These are phyloP conservation scores for Diplodia sapinea DNA, from an alignment of 2,329 filamentous ascomycete species.

Conservation along the genomic window DNA sequence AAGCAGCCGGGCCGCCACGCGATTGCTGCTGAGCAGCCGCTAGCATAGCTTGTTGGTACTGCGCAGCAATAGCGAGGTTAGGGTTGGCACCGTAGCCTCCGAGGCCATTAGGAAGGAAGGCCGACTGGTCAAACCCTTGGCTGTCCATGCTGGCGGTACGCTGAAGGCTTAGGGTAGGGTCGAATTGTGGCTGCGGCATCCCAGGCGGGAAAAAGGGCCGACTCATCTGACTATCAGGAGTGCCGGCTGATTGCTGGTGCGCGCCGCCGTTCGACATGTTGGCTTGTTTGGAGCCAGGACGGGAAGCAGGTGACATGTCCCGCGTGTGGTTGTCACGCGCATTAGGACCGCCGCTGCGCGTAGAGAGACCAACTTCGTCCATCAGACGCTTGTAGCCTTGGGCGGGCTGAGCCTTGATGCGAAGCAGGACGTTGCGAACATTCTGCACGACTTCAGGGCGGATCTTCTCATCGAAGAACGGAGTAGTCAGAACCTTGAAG, in stretches of 20 bases:
- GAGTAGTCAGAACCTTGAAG: slow-evolving; percentile 97
- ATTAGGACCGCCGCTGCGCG: slow-evolving; percentile 51
- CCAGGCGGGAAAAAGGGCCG: slow-evolving; percentile 45
- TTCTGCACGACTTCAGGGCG: slow-evolving; percentile 88
- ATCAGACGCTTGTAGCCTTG: slow-evolving; percentile 98
- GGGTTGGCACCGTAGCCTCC: slow-evolving; percentile 41
- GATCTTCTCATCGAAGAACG: slow-evolving; percentile 93
- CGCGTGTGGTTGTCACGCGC: slow-evolving; percentile 36
- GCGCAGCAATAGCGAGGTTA: slow-evolving; percentile 39
- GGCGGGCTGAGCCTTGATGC: slow-evolving; percentile 89
- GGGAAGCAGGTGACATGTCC: slow-evolving; percentile 44
- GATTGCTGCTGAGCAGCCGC: slow-evolving; percentile 43
- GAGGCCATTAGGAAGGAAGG: slow-evolving; percentile 47
- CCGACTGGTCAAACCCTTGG: slow-evolving; percentile 51
- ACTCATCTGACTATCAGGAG: slow-evolving; percentile 38
- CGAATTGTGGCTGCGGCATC: slow-evolving; percentile 44
- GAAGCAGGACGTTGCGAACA: slow-evolving; percentile 84
- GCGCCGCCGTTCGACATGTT: slow-evolving; percentile 34
- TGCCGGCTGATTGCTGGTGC: slow-evolving; percentile 17
- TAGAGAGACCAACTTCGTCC: slow-evolving; percentile 94
- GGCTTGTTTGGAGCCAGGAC: slow-evolving; percentile 46
- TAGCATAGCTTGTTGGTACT: slow-evolving; percentile 64
- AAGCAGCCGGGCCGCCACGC: slow-evolving; percentile 21
- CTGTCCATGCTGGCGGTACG: slow-evolving; percentile 58
- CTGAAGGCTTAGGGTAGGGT: slow-evolving; percentile 50